Percentiles rank a stretch among this genome's conserved stretches.
Conservation (phyloP, 768 basidiomycete genomes). For the Pisolithus marmoratus region DNA sequence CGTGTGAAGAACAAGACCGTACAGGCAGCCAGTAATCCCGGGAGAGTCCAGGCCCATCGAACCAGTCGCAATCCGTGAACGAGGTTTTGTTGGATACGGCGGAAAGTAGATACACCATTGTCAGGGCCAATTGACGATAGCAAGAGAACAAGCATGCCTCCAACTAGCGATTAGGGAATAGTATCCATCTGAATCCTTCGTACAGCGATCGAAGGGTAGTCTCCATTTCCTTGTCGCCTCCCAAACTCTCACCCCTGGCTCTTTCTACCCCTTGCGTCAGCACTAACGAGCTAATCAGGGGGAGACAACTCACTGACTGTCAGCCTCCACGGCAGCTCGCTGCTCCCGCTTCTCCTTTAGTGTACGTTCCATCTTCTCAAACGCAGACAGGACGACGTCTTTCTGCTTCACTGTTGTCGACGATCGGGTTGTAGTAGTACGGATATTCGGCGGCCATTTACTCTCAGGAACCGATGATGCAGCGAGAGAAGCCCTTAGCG, state of each 20-base stretch:
- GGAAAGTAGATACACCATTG: no score
- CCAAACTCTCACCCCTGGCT: slow-evolving; percentile 12
- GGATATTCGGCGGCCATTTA: slow-evolving; percentile 63
- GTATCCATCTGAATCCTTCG: slow-evolving; percentile 44
- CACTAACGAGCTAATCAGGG: background rate
- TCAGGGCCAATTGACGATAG: background rate
- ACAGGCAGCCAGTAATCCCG: no score
- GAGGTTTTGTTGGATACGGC: no score
- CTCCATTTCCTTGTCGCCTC: slow-evolving; percentile 11
- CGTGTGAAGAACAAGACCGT: no score
- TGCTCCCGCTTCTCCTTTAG: slow-evolving; percentile 42
- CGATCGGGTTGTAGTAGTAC: slow-evolving; percentile 6
- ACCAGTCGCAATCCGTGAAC: no score
- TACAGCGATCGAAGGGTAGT: slow-evolving; percentile 27
- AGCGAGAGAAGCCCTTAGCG: slow-evolving; percentile 46
- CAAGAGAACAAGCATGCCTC: no score
- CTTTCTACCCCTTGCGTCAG: slow-evolving; percentile 16
- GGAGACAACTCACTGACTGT: slow-evolving; percentile 31
- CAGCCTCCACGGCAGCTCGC: slow-evolving; percentile 27
- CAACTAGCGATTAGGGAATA: slow-evolving; percentile 41
- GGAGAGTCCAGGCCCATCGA: no score
- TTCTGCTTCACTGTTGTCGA: slow-evolving; percentile 13
- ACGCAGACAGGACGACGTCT: slow-evolving; percentile 49
- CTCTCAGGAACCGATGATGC: slow-evolving; percentile 43
- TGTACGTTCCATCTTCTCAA: slow-evolving; percentile 64